phyloP scores from a whole-genome alignment of 257 asterid genomes.

The Jasminum sambac region DNA sequence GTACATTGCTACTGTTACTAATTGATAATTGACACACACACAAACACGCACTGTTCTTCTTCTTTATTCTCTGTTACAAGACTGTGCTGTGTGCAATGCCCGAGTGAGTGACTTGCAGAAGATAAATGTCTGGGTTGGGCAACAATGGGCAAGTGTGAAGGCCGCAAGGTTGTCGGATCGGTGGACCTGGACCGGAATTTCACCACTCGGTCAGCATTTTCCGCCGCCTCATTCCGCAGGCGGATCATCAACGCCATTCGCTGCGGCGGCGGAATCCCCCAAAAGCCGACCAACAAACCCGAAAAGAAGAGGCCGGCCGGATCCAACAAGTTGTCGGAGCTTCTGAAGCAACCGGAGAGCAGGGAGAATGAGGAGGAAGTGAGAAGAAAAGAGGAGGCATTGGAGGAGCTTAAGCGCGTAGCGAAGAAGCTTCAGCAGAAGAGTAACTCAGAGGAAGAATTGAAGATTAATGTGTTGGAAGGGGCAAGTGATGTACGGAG shows the following conservation, averaged over 20 bases:
- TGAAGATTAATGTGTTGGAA: constrained; percentile 34
- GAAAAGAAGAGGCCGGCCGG: constrained; percentile 29
- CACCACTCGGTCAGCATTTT: constrained; percentile 49
- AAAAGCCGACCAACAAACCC: constrained; percentile 29
- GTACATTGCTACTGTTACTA: neutral
- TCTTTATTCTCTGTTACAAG: neutral
- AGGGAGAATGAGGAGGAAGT: constrained; percentile 62
- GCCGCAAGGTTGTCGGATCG: constrained; percentile 47
- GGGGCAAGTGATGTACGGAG: constrained; percentile 76
- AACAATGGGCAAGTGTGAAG: constrained; percentile 48
- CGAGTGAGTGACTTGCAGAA: neutral
- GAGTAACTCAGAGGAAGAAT: constrained; percentile 10
- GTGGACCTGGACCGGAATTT: constrained; percentile 56
- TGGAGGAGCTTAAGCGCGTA: constrained; percentile 56
- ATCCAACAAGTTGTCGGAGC: constrained; percentile 71
- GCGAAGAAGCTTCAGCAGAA: constrained; percentile 38
- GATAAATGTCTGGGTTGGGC: constrained; percentile 26
- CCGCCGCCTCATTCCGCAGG: neutral
- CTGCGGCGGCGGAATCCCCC: constrained; percentile 51
- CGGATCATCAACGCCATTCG: constrained; percentile 65
- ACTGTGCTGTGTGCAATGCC: neutral
- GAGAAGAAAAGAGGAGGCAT: constrained; percentile 53
- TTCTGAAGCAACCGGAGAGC: constrained; percentile 59
- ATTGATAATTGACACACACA: neutral
- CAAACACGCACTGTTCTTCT: neutral